Evolutionary conservation across 1,284 basidiomycete genomes (phyloP), one percentile per base, ranked within the genome.

Genomic region (Sporisorium exsertum): DNA sequence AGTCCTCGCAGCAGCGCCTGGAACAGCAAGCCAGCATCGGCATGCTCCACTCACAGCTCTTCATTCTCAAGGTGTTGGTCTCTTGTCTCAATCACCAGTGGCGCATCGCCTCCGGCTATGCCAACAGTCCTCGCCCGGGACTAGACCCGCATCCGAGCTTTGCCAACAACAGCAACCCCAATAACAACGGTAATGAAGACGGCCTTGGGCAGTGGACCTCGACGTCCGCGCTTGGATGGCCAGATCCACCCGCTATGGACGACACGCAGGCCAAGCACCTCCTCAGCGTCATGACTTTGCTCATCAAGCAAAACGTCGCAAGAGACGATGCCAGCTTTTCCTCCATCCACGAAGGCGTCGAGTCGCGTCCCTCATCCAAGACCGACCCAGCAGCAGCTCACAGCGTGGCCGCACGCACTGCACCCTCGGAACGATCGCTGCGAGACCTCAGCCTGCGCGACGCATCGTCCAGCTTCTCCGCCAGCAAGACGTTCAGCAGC

Each of bases 191-290:
- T n/a, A 22, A 78, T 77, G 82, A 60, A 2, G 43, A 58, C 79
- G 10, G 49, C 67, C 26, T 22, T 52, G 5, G 49, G 66, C 40
- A 54, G 66, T n/a, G 72, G 68, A 12, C 61, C 59, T 27, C 22
- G 68, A 86, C 20, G 81, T 58, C 63, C 6, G 58, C 59, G 10
- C 27, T 26, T 45, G 64, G 63, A 16, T 90, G 90, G 88, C 86
- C 89, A 10, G 94, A 95, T 80, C 90, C 92, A 10, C 88, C 91
- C 3, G 89, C 93, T 1, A 88, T 97, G 43, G 93, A 96, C 72
- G 94, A 96, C 73, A 89, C 89, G 46, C 92, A 93, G 74, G 94
- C 93, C n/a, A 91, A 90, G 83, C 94, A 95, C 82, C 88, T 94
- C 43, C 88, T 96, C 59, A 91, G 90, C 81, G 91, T 94, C 54